Percentiles rank a stretch among this genome's conserved stretches.
Evolutionary conservation across 441 rosid genomes (phyloP).

Genomic region (Jatropha podagrica): DNA sequence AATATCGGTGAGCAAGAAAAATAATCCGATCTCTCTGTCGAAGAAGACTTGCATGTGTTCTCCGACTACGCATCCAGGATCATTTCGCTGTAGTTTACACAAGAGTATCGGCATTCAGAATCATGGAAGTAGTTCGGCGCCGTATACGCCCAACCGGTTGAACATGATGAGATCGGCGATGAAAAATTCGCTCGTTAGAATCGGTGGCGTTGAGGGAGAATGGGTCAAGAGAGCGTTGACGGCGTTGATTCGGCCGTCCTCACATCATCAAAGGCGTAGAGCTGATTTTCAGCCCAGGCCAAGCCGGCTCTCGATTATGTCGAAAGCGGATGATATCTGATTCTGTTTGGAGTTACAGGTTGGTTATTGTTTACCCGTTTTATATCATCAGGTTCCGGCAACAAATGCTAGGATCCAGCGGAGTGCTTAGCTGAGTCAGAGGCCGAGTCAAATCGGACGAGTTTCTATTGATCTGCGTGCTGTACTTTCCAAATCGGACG

Average conservation of each 20-base stretch:
- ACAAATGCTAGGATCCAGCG: slow-evolving; percentile 22
- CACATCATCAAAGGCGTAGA: slow-evolving; percentile 69
- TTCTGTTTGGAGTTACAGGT: slow-evolving; percentile 33
- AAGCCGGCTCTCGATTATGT: slow-evolving; percentile 70
- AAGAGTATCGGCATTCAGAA: slow-evolving; percentile 28
- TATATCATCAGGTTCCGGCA: slow-evolving; percentile 22
- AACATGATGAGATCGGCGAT: slow-evolving; percentile 86
- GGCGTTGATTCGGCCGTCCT: slow-evolving; percentile 72
- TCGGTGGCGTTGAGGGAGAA: slow-evolving; percentile 86
- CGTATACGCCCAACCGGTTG: slow-evolving; percentile 51
- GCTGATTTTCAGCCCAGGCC: slow-evolving; percentile 62
- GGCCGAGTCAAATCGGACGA: background rate
- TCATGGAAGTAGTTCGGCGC: slow-evolving; percentile 28
- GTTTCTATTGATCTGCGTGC: background rate
- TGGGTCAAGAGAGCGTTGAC: slow-evolving; percentile 71
- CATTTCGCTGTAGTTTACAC: slow-evolving; percentile 78
- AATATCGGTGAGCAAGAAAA: slow-evolving; percentile 42
- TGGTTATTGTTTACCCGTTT: slow-evolving; percentile 32
- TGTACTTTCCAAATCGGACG: background rate
- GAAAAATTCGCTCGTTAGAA: slow-evolving; percentile 81
- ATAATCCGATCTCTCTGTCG: slow-evolving; percentile 37
- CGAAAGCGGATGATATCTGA: slow-evolving; percentile 25
- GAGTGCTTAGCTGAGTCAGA: slow-evolving; percentile 13
- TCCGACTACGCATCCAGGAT: slow-evolving; percentile 82
- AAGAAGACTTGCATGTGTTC: slow-evolving; percentile 83